Evolutionary conservation across 2,329 filamentous ascomycete genomes (phyloP).

Genomic region (Bipolaris bicolor): DNA sequence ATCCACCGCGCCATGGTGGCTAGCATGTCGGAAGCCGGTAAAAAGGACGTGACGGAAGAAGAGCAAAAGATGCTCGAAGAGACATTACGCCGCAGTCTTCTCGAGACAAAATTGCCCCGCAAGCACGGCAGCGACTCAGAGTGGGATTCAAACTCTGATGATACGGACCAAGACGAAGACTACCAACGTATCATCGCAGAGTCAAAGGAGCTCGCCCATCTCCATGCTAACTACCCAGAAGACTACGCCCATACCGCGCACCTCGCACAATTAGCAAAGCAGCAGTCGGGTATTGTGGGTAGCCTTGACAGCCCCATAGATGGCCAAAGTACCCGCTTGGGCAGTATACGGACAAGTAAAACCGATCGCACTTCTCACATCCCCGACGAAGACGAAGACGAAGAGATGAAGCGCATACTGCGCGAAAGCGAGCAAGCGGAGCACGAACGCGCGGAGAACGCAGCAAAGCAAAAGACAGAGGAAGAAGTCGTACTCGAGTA

Average conservation of each 20-base stretch:
- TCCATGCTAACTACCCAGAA: slow-evolving; percentile 29
- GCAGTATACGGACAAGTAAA: not conserved
- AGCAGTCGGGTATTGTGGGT: slow-evolving; percentile 17
- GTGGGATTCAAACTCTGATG: slow-evolving; percentile 36
- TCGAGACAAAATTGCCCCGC: slow-evolving; percentile 45
- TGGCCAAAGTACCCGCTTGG: not conserved
- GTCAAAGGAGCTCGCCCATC: slow-evolving; percentile 38
- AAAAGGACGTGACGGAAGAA: slow-evolving; percentile 39
- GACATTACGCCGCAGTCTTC: slow-evolving; percentile 53
- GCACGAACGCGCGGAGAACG: slow-evolving; percentile 50
- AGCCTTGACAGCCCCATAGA: slow-evolving; percentile 2
- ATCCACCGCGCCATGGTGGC: slow-evolving; percentile 59
- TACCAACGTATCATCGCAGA: slow-evolving; percentile 46
- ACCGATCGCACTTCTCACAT: not conserved
- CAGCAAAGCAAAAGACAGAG: slow-evolving; percentile 59
- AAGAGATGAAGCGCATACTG: slow-evolving; percentile 35
- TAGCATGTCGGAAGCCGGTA: slow-evolving; percentile 55
- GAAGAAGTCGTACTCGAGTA: slow-evolving; percentile 79
- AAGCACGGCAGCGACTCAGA: slow-evolving; percentile 32
- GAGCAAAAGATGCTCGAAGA: slow-evolving; percentile 53
- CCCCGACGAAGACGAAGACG: slow-evolving; percentile 29
- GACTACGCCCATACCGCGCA: slow-evolving; percentile 22
- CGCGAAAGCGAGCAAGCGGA: slow-evolving; percentile 37
- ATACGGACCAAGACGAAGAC: slow-evolving; percentile 47
- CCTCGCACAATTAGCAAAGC: not conserved